These are phyloP conservation scores for Sporothrix euskadiensis DNA, from an alignment of 2,329 filamentous ascomycete species.

Conservation along the genomic window DNA sequence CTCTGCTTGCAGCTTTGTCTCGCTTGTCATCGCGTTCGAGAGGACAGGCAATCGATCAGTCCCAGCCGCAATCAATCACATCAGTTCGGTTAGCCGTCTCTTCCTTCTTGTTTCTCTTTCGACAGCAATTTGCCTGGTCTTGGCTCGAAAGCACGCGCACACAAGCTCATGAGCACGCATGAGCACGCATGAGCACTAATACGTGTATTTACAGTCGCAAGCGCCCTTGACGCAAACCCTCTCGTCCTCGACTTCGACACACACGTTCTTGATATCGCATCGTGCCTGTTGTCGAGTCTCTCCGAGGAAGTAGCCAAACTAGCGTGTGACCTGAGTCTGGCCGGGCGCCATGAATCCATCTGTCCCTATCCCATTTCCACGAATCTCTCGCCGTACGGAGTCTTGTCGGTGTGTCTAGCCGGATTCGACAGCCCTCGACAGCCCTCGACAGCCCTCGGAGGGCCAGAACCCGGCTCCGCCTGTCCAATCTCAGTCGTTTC, in stretches of 20 bases:
- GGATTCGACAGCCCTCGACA: not conserved
- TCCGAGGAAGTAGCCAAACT: not conserved
- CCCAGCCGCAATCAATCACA: not conserved
- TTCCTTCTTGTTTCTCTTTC: not conserved
- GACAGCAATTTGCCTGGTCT: not conserved
- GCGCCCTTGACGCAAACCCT: not conserved
- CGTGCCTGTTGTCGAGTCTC: not conserved
- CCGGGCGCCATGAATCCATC: not conserved
- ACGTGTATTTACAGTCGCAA: not conserved
- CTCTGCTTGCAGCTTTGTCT: not conserved
- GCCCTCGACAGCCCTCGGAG: not conserved
- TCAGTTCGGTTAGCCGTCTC: not conserved
- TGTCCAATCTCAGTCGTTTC: not conserved
- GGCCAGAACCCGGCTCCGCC: slow-evolving; percentile 13
- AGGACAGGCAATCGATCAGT: not conserved
- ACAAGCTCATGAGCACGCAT: not conserved
- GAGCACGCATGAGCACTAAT: not conserved
- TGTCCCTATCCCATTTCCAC: not conserved
- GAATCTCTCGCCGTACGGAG: not conserved
- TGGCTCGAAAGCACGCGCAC: slow-evolving; percentile 7
- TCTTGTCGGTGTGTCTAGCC: not conserved
- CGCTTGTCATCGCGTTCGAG: not conserved
- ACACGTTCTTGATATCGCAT: not conserved
- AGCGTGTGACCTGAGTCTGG: not conserved
- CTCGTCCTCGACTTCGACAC: not conserved